A percentile compares a stretch with the other conserved stretches of the same genome.
phyloP scores from a whole-genome alignment of 2,329 filamentous ascomycete species.

The Aspergillus chevalieri region DNA sequence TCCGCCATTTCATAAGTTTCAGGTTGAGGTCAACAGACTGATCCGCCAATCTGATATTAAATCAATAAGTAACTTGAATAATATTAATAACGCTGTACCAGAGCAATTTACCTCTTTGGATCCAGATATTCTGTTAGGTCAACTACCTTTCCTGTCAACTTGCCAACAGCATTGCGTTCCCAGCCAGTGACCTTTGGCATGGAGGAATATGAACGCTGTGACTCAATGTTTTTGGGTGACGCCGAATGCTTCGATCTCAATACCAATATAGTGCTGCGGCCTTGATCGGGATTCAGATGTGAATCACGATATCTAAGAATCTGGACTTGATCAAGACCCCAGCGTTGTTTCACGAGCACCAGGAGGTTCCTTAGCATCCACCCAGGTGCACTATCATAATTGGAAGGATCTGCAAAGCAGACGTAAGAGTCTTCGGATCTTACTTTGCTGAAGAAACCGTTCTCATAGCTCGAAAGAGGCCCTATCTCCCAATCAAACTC shows the following conservation, averaged over 20 bases:
- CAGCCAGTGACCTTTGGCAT: constrained; percentile 93
- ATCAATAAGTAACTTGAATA: constrained; percentile 1
- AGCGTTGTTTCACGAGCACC: constrained; percentile 75
- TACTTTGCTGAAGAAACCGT: constrained; percentile 74
- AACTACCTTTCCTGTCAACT: constrained; percentile 69
- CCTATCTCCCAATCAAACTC: constrained; percentile 72
- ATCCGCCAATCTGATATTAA: constrained; percentile 60
- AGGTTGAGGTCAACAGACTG: constrained; percentile 93
- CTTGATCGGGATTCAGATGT: constrained; percentile 68
- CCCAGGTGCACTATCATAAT: constrained; percentile 76
- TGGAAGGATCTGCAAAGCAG: constrained; percentile 87
- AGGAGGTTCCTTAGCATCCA: constrained; percentile 92
- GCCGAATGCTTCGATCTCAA: constrained; percentile 39
- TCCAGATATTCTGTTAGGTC: constrained; percentile 93
- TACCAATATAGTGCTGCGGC: constrained; percentile 71
- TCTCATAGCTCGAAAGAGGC: constrained; percentile 70
- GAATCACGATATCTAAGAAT: constrained; percentile 87
- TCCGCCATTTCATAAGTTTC: constrained; percentile 98
- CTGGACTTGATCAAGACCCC: constrained; percentile 68
- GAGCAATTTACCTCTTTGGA: constrained; percentile 52
- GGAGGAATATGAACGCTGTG: constrained; percentile 7
- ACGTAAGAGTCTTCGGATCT: constrained; percentile 71
- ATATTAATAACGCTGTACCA: neutral
- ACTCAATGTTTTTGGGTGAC: constrained; percentile 24
- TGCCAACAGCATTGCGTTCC: constrained; percentile 77